Evolutionary conservation across 2,329 filamentous ascomycete genomes (phyloP), one percentile per base, ranked within the genome.

Genomic region (Coniochaeta prunicola): DNA sequence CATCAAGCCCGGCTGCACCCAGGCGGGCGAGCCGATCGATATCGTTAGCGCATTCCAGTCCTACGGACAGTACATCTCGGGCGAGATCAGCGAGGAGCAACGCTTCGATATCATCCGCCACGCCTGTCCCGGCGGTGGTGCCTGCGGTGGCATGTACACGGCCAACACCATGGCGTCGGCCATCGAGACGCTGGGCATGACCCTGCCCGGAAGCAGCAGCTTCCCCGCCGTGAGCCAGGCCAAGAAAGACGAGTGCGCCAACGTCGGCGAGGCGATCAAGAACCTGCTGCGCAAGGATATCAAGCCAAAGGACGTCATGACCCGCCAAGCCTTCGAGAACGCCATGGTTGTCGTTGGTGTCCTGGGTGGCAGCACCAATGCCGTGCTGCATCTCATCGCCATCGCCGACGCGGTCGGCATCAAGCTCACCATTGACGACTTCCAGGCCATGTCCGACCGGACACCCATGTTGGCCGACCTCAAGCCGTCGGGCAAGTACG

Each of bases 41-140:
- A 96, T 99, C 57, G 90, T 99, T 61, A 97, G 92, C 56, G 94
- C 94, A 48, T 99, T 99, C 84, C 94, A 99, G 77, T 89, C 93
- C 5, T 97, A 97, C 70, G 94, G 94, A 28, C 91, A 97, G 73
- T 97, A 92, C 77, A 87, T 99, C 67, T 85, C 90, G 13, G 93
- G 93, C 48, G 85, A 96, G 69, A 96, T 97, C 74, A 89, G 82
- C 64, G 94, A 99, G 76, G 87, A 94, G 69, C 82, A 93, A 76
- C 88, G 94, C 57, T 96, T 92, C 73, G 94, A 97, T 74, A 93
- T 97, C 69, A 96, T 97, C 73, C 85, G 92, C 62, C 81, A 97
- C 70, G 92, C 94, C 48, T 97, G 92, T 73, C 90, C 90, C 26
- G 90, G 91, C 38, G 80, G 86, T 66, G 91, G 91, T 65, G 91